phyloP scores from a whole-genome alignment of 371 early-diverging fungal species.

The Furculomyces boomerangus region DNA sequence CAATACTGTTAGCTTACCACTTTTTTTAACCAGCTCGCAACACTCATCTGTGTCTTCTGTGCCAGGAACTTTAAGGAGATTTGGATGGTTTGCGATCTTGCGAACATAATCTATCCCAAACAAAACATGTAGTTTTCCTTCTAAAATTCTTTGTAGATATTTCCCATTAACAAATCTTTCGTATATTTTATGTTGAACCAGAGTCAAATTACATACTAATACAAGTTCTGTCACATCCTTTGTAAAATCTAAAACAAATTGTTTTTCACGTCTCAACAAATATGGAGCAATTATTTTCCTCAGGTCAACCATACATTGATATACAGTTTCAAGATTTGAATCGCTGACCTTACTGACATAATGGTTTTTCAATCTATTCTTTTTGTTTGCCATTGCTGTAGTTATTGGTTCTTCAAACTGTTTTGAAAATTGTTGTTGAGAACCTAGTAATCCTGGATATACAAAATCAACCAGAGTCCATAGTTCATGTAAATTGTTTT shows the following conservation, averaged over 20 bases:
- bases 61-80: constrained; percentile 24
- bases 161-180: constrained; percentile 46
- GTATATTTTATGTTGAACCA: constrained; percentile 59
- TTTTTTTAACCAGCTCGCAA: constrained; percentile 4
- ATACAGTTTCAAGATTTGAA: constrained; percentile 78
- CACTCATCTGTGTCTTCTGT: background rate
- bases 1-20: constrained; percentile 72
- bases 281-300: constrained; percentile 88
- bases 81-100: constrained; percentile 97
- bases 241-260: constrained; percentile 82
- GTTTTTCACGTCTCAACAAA: constrained; percentile 86
- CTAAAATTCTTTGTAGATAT: constrained; percentile 55
- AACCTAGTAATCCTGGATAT: constrained; percentile 87
- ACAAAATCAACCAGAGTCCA: constrained; percentile 96
- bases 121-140: constrained; percentile 67
- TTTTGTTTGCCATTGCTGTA: constrained; percentile 10
- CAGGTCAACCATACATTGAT: constrained; percentile 77
- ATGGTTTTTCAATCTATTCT: background rate
- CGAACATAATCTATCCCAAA: constrained; percentile 86
- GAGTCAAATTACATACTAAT: constrained; percentile 79
- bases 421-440: constrained; percentile 76
- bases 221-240: constrained; percentile 79
- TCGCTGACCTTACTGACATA: constrained; percentile 2
- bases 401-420: constrained; percentile 81
- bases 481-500: constrained; percentile 92